phyloP scores from a whole-genome alignment of 495 filamentous ascomycete genomes.

The Aspergillus heteromorphus region DNA sequence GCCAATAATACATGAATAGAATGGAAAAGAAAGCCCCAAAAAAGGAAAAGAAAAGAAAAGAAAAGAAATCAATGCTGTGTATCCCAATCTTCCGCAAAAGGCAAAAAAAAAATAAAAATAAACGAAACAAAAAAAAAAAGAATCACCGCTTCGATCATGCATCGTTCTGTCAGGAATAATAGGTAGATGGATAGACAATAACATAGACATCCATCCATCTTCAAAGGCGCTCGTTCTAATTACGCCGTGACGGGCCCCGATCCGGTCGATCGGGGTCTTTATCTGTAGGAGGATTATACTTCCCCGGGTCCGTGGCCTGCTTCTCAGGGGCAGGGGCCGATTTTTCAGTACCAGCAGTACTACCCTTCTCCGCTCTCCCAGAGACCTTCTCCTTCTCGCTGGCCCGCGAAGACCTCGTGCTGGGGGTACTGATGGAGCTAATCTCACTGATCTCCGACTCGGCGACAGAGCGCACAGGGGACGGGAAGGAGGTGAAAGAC shows the following conservation, averaged over 20 bases:
- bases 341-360: background rate
- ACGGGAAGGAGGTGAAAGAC: constrained; percentile 7
- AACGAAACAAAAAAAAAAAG: no score
- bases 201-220: background rate
- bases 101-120: no score
- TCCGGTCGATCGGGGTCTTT: background rate
- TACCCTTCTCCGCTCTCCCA: background rate
- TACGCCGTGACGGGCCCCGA: background rate
- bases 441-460: constrained; percentile 19
- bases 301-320: background rate
- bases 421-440: constrained; percentile 20
- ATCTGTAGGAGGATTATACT: background rate
- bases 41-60: no score
- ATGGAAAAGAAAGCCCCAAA: background rate
- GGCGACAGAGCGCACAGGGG: constrained; percentile 12
- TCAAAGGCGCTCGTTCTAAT: no score
- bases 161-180: background rate
- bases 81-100: background rate
- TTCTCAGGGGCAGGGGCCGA: background rate
- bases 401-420: constrained; percentile 16
- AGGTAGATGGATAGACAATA: constrained; percentile 1
- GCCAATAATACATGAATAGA: background rate
- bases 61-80: no score
- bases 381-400: constrained; percentile 4
- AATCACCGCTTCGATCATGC: background rate